phyloP scores from a whole-genome alignment of 2,329 filamentous ascomycete species.

The Alternaria panax region DNA sequence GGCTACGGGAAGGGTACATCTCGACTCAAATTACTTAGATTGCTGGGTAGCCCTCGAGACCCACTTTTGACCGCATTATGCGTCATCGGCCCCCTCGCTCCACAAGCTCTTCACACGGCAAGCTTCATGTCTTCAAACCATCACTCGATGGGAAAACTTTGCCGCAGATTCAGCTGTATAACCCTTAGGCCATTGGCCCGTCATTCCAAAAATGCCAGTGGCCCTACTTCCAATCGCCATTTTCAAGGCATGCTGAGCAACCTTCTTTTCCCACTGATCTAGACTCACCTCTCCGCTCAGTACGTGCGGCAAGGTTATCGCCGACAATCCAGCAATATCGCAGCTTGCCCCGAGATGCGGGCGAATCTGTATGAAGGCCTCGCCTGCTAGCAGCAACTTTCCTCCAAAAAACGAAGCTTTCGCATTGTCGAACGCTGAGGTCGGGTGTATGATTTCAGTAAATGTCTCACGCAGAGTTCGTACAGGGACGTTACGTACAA shows the following conservation, averaged over 20 bases:
- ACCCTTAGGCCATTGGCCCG: conserved; percentile 22
- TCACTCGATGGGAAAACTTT: not conserved
- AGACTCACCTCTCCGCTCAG: conserved; percentile 43
- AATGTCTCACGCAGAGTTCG: rapidly evolving
- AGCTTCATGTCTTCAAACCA: not conserved
- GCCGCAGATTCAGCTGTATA: conserved; percentile 4
- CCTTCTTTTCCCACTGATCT: conserved; percentile 40
- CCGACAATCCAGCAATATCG: conserved; percentile 54
- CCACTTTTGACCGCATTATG: not conserved
- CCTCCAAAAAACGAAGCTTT: conserved; percentile 48
- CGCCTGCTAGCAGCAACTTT: conserved; percentile 54
- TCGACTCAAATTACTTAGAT: not conserved
- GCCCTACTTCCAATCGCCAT: conserved; percentile 21
- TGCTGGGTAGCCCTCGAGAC: not conserved
- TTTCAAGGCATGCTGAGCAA: conserved; percentile 35
- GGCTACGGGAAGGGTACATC: not conserved
- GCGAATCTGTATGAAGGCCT: conserved; percentile 53
- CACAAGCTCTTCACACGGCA: not conserved
- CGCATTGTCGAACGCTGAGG: conserved; percentile 40
- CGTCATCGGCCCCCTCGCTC: not conserved
- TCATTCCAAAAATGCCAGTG: conserved; percentile 23
- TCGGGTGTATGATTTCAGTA: not conserved
- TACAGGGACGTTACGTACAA: conserved; percentile 13
- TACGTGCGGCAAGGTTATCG: conserved; percentile 44
- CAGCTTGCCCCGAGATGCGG: conserved; percentile 55